phyloP scores from a whole-genome alignment of 768 basidiomycete species.

The Tremella fuciformis region DNA sequence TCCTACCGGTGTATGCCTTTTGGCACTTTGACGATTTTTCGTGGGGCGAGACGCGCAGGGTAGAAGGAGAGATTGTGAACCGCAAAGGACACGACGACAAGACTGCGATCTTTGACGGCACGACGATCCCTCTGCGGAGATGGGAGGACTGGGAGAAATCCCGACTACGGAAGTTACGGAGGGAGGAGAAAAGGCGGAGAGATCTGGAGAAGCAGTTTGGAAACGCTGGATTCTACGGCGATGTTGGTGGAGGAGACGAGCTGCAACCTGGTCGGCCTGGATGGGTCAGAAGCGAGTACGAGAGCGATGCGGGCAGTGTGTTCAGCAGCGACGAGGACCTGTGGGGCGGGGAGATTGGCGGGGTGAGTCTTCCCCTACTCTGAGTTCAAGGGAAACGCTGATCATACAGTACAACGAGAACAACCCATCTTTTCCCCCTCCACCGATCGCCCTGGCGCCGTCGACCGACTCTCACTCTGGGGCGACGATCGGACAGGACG shows the following conservation, averaged over 20 bases:
- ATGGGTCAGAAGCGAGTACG: conserved; percentile 37
- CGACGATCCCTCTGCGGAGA: conserved; percentile 81
- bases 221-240: conserved; percentile 37
- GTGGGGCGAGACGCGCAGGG: conserved; percentile 98
- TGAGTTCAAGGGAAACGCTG: no score
- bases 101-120: conserved; percentile 58
- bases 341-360: conserved; percentile 93
- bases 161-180: conserved; percentile 79
- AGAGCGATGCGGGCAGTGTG: conserved; percentile 68
- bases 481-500: conserved; percentile 63
- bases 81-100: conserved; percentile 68
- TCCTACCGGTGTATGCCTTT: conserved; percentile 91
- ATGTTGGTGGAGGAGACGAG: conserved; percentile 11
- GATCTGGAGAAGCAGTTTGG: conserved; percentile 70
- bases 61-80: conserved; percentile 78
- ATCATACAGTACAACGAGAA: conserved; percentile 74
- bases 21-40: conserved; percentile 99
- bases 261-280: conserved; percentile 23
- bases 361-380: conserved; percentile 41
- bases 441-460: conserved; percentile 65
- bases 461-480: conserved; percentile 37
- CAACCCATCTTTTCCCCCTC: conserved; percentile 70
- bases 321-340: conserved; percentile 82
- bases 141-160: conserved; percentile 99
- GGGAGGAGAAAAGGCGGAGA: conserved; percentile 64